phyloP scores from a whole-genome alignment of 2,329 filamentous ascomycete species.

The Claviceps sp. region DNA sequence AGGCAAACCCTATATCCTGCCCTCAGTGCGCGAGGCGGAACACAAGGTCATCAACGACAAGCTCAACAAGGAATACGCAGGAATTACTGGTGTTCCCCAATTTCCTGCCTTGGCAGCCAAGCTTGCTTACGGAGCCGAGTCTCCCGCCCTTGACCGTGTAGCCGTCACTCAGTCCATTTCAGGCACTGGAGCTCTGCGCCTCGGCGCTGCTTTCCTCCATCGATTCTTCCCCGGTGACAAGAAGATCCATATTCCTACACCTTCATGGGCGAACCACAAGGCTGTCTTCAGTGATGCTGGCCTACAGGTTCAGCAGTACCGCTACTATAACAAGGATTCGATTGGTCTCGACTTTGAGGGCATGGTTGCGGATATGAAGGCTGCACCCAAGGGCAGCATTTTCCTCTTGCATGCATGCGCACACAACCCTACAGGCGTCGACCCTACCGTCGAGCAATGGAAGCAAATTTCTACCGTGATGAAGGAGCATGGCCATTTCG shows the following conservation, averaged over 20 bases:
- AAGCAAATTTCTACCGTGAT: constrained; percentile 75
- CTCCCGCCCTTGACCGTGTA: constrained; percentile 61
- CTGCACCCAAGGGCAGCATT: constrained; percentile 72
- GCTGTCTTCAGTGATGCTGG: constrained; percentile 92
- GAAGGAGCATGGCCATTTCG: constrained; percentile 76
- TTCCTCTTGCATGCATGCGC: constrained; percentile 94
- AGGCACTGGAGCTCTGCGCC: constrained; percentile 87
- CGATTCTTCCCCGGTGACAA: constrained; percentile 85
- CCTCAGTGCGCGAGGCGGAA: constrained; percentile 82
- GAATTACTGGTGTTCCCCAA: constrained; percentile 88
- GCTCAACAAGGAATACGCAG: constrained; percentile 94
- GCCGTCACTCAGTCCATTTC: constrained; percentile 97
- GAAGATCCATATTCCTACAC: constrained; percentile 91
- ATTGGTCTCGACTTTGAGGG: constrained; percentile 97
- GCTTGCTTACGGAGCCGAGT: constrained; percentile 80
- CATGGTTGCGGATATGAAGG: constrained; percentile 80
- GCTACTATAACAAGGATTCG: constrained; percentile 98
- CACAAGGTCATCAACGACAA: constrained; percentile 64
- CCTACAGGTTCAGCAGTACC: constrained; percentile 84
- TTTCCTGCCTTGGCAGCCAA: constrained; percentile 87
- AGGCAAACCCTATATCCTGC: constrained; percentile 95
- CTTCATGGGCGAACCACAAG: constrained; percentile 97
- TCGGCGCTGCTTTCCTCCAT: constrained; percentile 85
- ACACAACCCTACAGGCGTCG: constrained; percentile 94
- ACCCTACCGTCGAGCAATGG: constrained; percentile 89